phyloP scores from a whole-genome alignment of 176 grass and related monocot genomes.

The Oryza brachyantha region DNA sequence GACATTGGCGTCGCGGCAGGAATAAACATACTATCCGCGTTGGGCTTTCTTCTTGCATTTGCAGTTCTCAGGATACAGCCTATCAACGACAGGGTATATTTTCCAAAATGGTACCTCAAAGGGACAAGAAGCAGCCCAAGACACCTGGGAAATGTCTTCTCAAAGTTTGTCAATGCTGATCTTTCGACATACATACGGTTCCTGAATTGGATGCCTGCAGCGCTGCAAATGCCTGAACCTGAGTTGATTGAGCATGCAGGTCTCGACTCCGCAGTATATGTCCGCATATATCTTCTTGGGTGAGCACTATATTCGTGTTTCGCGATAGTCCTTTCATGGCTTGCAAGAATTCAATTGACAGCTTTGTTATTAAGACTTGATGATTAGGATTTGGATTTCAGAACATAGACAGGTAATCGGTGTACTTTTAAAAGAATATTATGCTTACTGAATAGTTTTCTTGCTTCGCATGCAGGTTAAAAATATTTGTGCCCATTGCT shows the following conservation, averaged over 20 bases:
- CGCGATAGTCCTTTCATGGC: constrained; percentile 14
- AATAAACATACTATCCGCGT: constrained; percentile 79
- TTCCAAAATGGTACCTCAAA: constrained; percentile 96
- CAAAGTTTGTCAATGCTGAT: constrained; percentile 82
- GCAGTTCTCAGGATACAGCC: constrained; percentile 81
- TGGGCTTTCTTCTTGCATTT: constrained; percentile 78
- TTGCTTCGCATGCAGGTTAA: constrained; percentile 69
- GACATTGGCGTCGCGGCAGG: constrained; percentile 68
- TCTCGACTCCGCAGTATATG: constrained; percentile 79
- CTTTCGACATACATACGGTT: constrained; percentile 73
- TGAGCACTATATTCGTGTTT: constrained; percentile 43
- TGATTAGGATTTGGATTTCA: not conserved
- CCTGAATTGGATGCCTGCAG: constrained; percentile 95
- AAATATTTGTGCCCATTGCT: constrained; percentile 90
- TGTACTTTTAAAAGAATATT: not conserved
- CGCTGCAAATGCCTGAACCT: constrained; percentile 89
- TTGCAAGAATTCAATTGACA: not conserved
- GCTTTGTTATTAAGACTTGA: not conserved
- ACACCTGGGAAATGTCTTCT: constrained; percentile 42
- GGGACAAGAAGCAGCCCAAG: constrained; percentile 82
- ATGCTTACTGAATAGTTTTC: constrained; percentile 25
- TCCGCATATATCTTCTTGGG: constrained; percentile 91
- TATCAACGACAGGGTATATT: constrained; percentile 87
- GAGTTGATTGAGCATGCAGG: constrained; percentile 84
- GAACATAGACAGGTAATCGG: not conserved